Evolutionary conservation across 352 stramenopile genomes (phyloP).

Genomic region (Globisporangium cederbergense): DNA sequence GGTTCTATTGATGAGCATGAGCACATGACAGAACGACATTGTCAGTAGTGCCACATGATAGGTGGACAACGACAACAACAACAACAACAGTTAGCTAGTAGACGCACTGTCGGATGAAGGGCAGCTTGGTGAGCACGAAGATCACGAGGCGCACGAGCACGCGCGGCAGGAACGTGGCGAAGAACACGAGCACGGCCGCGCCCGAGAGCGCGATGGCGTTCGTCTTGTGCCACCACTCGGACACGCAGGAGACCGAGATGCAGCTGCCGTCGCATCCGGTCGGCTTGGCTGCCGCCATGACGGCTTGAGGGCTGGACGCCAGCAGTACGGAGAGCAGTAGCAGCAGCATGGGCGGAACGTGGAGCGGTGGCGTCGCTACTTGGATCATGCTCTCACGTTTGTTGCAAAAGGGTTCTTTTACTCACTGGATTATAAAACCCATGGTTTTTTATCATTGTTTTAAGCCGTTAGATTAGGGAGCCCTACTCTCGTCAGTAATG

Average conservation of each 20-base stretch:
- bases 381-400: neutral
- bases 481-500: no score
- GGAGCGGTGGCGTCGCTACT: neutral
- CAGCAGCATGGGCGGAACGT: neutral
- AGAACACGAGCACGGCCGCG: slow-evolving; percentile 79
- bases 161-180: slow-evolving; percentile 82
- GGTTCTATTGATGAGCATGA: slow-evolving; percentile 33
- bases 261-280: slow-evolving; percentile 21
- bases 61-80: neutral
- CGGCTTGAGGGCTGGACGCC: neutral
- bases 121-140: slow-evolving; percentile 83
- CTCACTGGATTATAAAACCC: no score
- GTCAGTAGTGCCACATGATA: neutral
- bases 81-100: neutral
- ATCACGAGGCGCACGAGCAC: slow-evolving; percentile 83
- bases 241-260: slow-evolving; percentile 43
- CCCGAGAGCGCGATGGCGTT: slow-evolving; percentile 42
- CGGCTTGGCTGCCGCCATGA: neutral
- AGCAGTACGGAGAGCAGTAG: neutral
- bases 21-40: neutral
- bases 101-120: slow-evolving; percentile 78
- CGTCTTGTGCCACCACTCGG: slow-evolving; percentile 50
- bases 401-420: neutral
- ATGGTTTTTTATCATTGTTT: no score
- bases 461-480: no score